phyloP scores from a whole-genome alignment of 225 moss, liverwort and hornwort species.

The Polytrichum formosum region DNA sequence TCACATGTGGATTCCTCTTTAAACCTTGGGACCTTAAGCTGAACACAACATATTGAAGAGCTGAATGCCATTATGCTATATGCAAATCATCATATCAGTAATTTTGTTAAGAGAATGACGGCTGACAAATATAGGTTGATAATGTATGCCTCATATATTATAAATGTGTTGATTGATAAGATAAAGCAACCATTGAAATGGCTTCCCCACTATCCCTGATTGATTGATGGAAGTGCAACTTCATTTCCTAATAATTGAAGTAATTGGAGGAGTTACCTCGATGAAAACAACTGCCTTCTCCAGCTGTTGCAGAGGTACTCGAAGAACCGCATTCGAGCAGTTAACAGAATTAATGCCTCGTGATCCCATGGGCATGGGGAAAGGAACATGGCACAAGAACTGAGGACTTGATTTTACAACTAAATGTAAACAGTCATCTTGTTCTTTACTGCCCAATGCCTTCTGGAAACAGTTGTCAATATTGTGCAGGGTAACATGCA shows the following conservation, averaged over 20 bases:
- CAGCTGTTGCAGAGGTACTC: constrained; percentile 24
- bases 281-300: constrained; percentile 31
- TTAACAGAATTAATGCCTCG: constrained; percentile 9
- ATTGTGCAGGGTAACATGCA: constrained; percentile 29
- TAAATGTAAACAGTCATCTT: constrained; percentile 15
- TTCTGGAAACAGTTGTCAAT: constrained; percentile 23
- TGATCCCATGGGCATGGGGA: constrained; percentile 20
- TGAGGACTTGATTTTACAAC: constrained; percentile 22
- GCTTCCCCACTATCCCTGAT: no score
- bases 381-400: constrained; percentile 15
- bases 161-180: no score
- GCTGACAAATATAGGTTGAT: no score
- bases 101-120: no score
- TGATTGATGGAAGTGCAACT: no score
- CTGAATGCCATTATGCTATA: no score
- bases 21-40: neutral
- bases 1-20: neutral
- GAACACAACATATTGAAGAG: neutral
- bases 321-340: constrained; percentile 22
- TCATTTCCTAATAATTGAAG: no score
- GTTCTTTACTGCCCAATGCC: constrained; percentile 11
- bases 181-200: no score
- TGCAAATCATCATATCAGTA: no score
- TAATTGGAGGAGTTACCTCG: constrained; percentile 15
- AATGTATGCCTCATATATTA: no score